A percentile compares a stretch with the other conserved stretches of the same genome.
Conservation (phyloP, 352 stramenopile genomes). For the Pythium utonaiense region DNA sequence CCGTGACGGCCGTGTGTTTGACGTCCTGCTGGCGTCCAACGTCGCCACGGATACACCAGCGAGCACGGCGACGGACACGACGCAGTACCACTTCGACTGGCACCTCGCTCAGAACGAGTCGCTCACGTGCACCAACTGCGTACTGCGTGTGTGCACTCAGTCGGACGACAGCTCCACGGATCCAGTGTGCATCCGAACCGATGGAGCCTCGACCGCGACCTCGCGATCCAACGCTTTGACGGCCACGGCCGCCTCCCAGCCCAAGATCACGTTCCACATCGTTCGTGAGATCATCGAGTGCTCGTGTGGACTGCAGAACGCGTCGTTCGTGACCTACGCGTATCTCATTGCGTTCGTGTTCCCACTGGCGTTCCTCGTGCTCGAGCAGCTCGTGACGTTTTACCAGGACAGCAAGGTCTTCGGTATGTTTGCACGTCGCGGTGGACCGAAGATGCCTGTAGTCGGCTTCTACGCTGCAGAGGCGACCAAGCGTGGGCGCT, state of each 20-base stretch:
- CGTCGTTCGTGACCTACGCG: constrained; percentile 37
- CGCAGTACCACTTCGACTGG: constrained; percentile 45
- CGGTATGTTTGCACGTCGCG: constrained; percentile 37
- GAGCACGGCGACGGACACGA: constrained; percentile 3
- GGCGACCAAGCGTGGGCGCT: constrained; percentile 36
- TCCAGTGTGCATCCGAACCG: constrained; percentile 45
- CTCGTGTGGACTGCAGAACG: constrained; percentile 39
- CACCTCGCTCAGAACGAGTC: constrained; percentile 34
- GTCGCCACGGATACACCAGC: constrained; percentile 12
- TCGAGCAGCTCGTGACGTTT: constrained; percentile 57
- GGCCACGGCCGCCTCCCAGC: neutral
- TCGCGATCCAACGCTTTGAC: neutral
- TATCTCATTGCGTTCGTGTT: constrained; percentile 38
- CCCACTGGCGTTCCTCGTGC: constrained; percentile 34
- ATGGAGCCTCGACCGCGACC: constrained; percentile 23
- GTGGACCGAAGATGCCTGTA: constrained; percentile 27
- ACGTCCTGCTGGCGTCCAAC: constrained; percentile 10
- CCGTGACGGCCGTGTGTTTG: constrained; percentile 33
- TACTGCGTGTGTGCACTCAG: constrained; percentile 39
- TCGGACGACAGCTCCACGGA: constrained; percentile 7
- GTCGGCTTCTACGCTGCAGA: constrained; percentile 31
- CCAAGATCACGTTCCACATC: constrained; percentile 44
- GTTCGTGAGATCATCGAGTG: constrained; percentile 47
- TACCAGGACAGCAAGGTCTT: constrained; percentile 51
- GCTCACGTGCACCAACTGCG: constrained; percentile 40